phyloP scores from a whole-genome alignment of 345 rosid species.

The Rhodamnia rubescens region DNA sequence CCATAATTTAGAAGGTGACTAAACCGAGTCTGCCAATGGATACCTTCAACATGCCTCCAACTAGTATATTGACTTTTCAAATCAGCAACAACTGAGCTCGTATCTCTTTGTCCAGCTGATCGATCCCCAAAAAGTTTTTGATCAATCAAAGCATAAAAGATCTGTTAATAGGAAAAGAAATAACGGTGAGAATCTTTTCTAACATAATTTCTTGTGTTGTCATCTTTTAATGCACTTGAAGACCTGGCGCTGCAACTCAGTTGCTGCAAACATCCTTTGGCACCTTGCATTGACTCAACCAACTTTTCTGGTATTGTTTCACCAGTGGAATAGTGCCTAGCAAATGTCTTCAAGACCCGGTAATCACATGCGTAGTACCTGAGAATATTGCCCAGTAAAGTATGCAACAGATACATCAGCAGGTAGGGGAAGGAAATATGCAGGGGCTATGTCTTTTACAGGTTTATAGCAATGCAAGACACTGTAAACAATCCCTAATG shows the following conservation, averaged over 20 bases:
- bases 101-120: slow-evolving; percentile 24
- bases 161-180: slow-evolving; percentile 20
- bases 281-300: slow-evolving; percentile 71
- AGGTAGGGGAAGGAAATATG: background rate
- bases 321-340: slow-evolving; percentile 75
- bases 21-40: slow-evolving; percentile 78
- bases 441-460: background rate
- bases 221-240: background rate
- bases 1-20: slow-evolving; percentile 80
- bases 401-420: background rate
- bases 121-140: slow-evolving; percentile 84
- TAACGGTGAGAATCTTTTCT: slow-evolving; percentile 1
- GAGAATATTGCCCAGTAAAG: slow-evolving; percentile 9
- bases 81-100: slow-evolving; percentile 56
- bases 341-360: slow-evolving; percentile 69
- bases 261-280: slow-evolving; percentile 91
- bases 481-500: background rate
- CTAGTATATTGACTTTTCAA: slow-evolving; percentile 57
- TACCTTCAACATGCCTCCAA: slow-evolving; percentile 88
- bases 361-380: slow-evolving; percentile 93
- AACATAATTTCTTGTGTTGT: background rate
- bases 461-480: background rate
- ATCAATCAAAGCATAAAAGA: slow-evolving; percentile 68
- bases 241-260: slow-evolving; percentile 95
- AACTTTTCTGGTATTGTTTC: slow-evolving; percentile 78